These are phyloP conservation scores for Nakazawaea populi DNA, from an alignment of 805 yeast genomes.

Conservation along the genomic window DNA sequence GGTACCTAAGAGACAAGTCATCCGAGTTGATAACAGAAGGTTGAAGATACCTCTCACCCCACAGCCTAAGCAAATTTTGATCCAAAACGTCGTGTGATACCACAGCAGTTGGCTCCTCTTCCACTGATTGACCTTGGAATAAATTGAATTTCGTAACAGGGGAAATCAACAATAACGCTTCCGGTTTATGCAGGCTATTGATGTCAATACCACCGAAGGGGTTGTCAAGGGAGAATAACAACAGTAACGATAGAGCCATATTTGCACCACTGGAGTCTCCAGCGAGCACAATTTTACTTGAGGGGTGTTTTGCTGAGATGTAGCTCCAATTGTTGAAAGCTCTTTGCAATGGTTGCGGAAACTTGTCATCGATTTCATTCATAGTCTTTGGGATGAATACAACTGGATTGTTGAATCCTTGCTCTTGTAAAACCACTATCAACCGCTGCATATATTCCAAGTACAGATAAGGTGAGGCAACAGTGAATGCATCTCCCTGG, in stretches of 20 bases:
- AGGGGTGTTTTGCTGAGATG: constrained; percentile 17
- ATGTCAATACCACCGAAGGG: not conserved
- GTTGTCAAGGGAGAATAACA: constrained; percentile 22
- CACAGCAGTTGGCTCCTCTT: constrained; percentile 9
- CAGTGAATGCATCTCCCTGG: constrained; percentile 37
- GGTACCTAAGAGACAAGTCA: constrained; percentile 14
- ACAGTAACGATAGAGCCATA: constrained; percentile 29
- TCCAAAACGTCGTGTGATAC: constrained; percentile 19
- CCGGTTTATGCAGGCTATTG: constrained; percentile 17
- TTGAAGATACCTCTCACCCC: constrained; percentile 13
- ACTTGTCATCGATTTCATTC: constrained; percentile 10
- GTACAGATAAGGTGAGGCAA: constrained; percentile 30
- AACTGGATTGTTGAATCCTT: constrained; percentile 45
- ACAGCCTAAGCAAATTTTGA: constrained; percentile 16
- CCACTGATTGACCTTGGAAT: not conserved
- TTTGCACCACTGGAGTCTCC: constrained; percentile 50
- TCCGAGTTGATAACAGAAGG: constrained; percentile 1
- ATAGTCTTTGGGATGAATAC: constrained; percentile 26
- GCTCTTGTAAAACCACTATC: constrained; percentile 34
- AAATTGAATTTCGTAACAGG: constrained; percentile 17
- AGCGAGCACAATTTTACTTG: constrained; percentile 25
- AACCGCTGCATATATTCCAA: constrained; percentile 37
- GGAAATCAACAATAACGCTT: constrained; percentile 25
- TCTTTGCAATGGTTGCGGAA: constrained; percentile 22
- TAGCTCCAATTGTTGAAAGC: constrained; percentile 27